Evolutionary conservation across 305 asterid species (phyloP).

Genomic region (Caryopteris hybrid): DNA sequence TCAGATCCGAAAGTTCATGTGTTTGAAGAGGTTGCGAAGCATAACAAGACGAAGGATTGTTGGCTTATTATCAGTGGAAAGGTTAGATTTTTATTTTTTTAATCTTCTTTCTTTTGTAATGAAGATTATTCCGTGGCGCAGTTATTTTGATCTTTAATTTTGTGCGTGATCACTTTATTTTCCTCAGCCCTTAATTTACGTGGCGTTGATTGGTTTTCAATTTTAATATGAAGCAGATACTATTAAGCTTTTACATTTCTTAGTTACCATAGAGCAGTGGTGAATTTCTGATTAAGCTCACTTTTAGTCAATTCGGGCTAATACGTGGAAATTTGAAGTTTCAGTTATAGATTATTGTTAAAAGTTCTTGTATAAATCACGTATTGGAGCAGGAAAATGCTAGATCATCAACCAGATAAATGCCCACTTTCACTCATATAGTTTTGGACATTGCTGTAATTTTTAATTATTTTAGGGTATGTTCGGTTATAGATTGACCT

Average conservation of each 20-base stretch:
- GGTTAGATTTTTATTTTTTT: slow-evolving; percentile 22
- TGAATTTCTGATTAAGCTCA: background rate
- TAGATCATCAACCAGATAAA: background rate
- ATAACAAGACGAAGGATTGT: slow-evolving; percentile 41
- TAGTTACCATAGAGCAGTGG: background rate
- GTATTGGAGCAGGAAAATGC: background rate
- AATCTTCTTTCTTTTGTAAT: background rate
- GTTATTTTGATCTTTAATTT: no score
- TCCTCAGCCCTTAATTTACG: background rate
- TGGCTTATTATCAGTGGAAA: slow-evolving; percentile 49
- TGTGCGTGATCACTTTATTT: background rate
- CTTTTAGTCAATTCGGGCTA: background rate
- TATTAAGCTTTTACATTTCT: background rate
- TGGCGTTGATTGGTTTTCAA: no score
- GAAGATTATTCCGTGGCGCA: no score
- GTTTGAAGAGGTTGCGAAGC: slow-evolving; percentile 49
- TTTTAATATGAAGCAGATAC: no score
- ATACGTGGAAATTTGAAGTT: background rate
- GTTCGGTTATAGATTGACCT: no score
- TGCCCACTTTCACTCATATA: background rate
- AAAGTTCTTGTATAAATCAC: background rate
- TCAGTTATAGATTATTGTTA: background rate
- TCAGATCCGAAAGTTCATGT: slow-evolving; percentile 34
- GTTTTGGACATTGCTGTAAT: slow-evolving; percentile 9
- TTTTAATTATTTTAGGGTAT: background rate